These are phyloP conservation scores for Rickenella mellea DNA, from an alignment of 768 basidiomycete genomes.

Conservation along the genomic window DNA sequence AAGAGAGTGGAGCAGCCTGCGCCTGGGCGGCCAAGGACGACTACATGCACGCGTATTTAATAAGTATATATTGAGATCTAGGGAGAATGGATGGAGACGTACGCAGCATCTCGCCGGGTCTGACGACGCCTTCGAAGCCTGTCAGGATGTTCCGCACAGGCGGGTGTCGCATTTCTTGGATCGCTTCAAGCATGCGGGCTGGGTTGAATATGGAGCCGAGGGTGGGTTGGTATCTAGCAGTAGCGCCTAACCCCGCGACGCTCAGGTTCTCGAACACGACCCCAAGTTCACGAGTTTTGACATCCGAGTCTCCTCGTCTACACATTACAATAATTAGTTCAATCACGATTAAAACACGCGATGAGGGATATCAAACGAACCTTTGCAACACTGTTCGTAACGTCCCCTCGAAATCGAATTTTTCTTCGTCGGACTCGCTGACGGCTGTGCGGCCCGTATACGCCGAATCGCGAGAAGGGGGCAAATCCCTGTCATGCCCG, in stretches of 20 bases:
- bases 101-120: constrained; percentile 65
- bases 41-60: constrained; percentile 21
- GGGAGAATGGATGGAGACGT: constrained; percentile 19
- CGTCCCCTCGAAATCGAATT: constrained; percentile 22
- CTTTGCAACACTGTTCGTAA: constrained; percentile 14
- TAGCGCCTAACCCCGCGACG: constrained; percentile 50
- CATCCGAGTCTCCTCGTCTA: constrained; percentile 40
- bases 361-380: constrained; percentile 7
- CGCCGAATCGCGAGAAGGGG: no score
- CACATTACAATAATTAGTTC: background rate
- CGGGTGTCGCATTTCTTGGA: constrained; percentile 47
- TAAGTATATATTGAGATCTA: background rate
- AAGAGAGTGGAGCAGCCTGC: constrained; percentile 81
- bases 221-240: constrained; percentile 46
- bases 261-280: constrained; percentile 49
- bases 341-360: background rate
- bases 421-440: constrained; percentile 12
- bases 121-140: constrained; percentile 46
- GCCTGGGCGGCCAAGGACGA: constrained; percentile 80
- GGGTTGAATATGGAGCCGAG: constrained; percentile 59
- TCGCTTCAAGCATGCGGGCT: constrained; percentile 26
- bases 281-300: constrained; percentile 46
- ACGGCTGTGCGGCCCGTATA: background rate
- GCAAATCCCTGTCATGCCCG: no score
- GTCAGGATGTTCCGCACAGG: constrained; percentile 44